phyloP scores from a whole-genome alignment of 345 rosid species.

The Gossypium bickii region DNA sequence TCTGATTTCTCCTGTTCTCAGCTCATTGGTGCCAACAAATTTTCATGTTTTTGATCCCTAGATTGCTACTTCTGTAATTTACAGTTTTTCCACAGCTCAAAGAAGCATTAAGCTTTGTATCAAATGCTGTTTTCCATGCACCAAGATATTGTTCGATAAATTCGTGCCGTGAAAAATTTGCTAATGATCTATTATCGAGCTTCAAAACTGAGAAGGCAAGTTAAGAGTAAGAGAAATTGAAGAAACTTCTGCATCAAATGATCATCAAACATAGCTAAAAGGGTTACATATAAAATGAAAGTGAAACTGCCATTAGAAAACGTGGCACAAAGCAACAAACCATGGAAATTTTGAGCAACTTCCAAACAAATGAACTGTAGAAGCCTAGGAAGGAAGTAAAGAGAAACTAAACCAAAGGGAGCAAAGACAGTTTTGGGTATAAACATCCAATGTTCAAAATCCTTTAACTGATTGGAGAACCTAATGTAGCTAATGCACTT shows the following conservation, averaged over 20 bases:
- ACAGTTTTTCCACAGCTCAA: neutral
- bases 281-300: no score
- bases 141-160: neutral
- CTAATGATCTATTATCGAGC: neutral
- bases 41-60: neutral
- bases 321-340: no score
- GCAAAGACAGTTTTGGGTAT: neutral
- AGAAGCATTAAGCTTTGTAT: neutral
- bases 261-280: no score
- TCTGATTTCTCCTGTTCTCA: neutral
- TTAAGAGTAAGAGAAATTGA: no score
- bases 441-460: constrained; percentile 5
- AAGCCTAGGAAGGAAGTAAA: neutral
- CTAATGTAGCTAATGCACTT: constrained; percentile 10
- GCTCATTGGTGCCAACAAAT: neutral
- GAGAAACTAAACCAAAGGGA: neutral
- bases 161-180: neutral
- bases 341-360: neutral
- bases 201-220: neutral
- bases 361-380: constrained; percentile 1
- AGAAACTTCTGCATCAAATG: no score
- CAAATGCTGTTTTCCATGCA: neutral
- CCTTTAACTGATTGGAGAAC: constrained; percentile 5
- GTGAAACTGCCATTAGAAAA: no score
- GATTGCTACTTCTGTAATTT: neutral